Conservation (phyloP, 108 stramenopile species). For the Cyclotella atomus region DNA sequence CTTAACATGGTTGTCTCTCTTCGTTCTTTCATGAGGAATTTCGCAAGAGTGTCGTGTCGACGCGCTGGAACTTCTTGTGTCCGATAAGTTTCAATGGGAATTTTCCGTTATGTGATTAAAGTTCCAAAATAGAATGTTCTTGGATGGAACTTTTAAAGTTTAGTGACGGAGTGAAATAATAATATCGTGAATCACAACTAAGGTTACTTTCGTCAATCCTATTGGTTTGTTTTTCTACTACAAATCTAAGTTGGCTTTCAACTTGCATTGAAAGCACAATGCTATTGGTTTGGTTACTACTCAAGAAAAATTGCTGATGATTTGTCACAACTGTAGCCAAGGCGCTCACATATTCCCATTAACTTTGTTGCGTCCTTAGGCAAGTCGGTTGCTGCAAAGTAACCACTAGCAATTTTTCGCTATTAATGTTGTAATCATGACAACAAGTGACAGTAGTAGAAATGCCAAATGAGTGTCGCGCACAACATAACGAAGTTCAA, state of each 20-base stretch:
- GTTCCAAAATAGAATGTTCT: no score
- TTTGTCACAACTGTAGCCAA: constrained; percentile 26
- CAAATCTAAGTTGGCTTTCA: no score
- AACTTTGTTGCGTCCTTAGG: constrained; percentile 22
- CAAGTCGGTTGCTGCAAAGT: constrained; percentile 13
- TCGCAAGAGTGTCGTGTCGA: background rate
- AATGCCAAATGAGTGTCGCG: no score
- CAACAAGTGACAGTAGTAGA: background rate
- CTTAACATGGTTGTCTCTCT: background rate
- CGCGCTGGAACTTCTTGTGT: background rate
- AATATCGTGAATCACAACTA: no score
- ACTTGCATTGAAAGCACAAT: no score
- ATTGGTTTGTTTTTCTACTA: no score
- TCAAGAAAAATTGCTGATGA: constrained; percentile 12
- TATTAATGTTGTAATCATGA: background rate
- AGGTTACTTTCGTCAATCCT: no score
- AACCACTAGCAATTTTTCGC: constrained; percentile 4
- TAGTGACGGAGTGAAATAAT: no score
- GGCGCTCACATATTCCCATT: constrained; percentile 1
- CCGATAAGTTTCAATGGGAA: no score
- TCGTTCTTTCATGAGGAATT: background rate
- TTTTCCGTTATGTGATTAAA: no score
- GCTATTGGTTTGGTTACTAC: background rate
- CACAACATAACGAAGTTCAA: no score
- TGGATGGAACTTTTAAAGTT: no score